A percentile compares a stretch with the other conserved stretches of the same genome.
Evolutionary conservation across 176 grass and related monocot genomes (phyloP).

Genomic region (Oropetium thomaeum): DNA sequence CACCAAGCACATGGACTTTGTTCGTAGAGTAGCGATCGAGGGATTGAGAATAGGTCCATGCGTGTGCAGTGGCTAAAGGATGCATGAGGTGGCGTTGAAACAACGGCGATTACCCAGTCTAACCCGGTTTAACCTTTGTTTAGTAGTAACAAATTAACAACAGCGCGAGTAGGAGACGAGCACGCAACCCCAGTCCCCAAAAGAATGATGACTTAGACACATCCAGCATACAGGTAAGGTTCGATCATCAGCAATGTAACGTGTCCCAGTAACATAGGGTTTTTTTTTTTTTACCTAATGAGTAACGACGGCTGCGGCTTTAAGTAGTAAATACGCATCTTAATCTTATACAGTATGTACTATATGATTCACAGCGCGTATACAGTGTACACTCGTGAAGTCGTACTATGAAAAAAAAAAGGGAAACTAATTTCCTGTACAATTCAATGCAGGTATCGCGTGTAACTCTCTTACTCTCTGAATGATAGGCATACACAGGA

Average conservation of each 20-base stretch:
- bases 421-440: not conserved
- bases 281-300: not conserved
- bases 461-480: not conserved
- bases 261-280: too few species aligned
- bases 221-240: not conserved
- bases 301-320: not conserved
- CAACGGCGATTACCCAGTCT: not conserved
- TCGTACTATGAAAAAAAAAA: slow-evolving; percentile 4
- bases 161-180: not conserved
- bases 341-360: not conserved
- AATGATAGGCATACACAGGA: too few species aligned
- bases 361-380: not conserved
- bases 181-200: not conserved
- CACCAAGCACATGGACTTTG: not conserved
- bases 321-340: not conserved
- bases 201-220: not conserved
- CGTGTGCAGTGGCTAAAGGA: not conserved
- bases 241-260: not conserved
- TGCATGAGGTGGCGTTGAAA: not conserved
- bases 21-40: not conserved
- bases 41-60: not conserved
- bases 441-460: not conserved
- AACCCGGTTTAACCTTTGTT: too few species aligned
- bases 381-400: not conserved
- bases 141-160: not conserved